phyloP scores from a whole-genome alignment of 768 basidiomycete genomes.

The Trametes elegans region DNA sequence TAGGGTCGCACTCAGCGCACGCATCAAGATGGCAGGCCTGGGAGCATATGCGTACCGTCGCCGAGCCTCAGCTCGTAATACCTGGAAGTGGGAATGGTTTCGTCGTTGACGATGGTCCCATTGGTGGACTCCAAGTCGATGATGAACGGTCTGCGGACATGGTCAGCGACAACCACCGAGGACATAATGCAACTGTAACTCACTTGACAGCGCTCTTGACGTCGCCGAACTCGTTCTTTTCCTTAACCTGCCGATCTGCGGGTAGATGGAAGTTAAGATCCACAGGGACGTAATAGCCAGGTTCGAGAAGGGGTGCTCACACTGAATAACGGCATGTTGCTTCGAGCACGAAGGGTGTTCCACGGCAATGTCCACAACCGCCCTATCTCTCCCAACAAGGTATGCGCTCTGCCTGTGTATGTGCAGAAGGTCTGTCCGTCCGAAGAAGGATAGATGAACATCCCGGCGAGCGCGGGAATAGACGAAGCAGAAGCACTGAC shows the following conservation, averaged over 20 bases:
- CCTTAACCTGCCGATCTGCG: slow-evolving; percentile 76
- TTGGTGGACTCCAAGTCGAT: slow-evolving; percentile 99
- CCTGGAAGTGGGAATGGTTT: slow-evolving; percentile 77
- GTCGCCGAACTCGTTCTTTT: slow-evolving; percentile 85
- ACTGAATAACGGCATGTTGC: slow-evolving; percentile 96
- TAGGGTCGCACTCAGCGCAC: slow-evolving; percentile 31
- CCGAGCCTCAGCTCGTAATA: slow-evolving; percentile 80
- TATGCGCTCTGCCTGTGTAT: slow-evolving; percentile 95
- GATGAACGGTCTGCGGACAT: slow-evolving; percentile 74
- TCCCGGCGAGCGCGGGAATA: neutral
- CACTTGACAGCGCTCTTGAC: slow-evolving; percentile 82
- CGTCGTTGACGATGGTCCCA: slow-evolving; percentile 87
- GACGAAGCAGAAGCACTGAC: slow-evolving; percentile 51
- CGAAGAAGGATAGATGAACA: neutral
- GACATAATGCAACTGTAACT: slow-evolving; percentile 29
- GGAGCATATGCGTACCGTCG: slow-evolving; percentile 61
- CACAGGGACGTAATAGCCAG: neutral
- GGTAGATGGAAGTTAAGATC: slow-evolving; percentile 7
- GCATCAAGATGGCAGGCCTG: neutral
- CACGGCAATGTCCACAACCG: slow-evolving; percentile 82
- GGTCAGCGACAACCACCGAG: neutral
- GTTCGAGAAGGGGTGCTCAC: slow-evolving; percentile 40
- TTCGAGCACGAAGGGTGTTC: slow-evolving; percentile 99
- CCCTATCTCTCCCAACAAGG: slow-evolving; percentile 84
- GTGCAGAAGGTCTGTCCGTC: slow-evolving; percentile 73